Conservation (phyloP, 805 yeast genomes). For the Debaryomyces prosopidis region DNA sequence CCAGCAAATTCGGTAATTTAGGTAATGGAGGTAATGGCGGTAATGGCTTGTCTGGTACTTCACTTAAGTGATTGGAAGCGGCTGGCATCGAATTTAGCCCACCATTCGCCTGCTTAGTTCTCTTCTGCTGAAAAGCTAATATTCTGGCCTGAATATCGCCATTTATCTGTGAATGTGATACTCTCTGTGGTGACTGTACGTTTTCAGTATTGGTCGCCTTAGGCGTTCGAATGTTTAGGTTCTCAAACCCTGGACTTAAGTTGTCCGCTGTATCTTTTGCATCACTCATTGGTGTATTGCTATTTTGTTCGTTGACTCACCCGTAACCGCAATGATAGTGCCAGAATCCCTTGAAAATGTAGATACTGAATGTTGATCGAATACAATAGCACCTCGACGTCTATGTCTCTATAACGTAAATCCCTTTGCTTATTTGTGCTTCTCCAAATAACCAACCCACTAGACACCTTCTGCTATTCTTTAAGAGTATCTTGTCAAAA, state of each 20-base stretch:
- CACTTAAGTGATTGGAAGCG: not conserved
- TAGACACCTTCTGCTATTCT: no score
- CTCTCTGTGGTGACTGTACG: slow-evolving; percentile 11
- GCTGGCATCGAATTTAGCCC: not conserved
- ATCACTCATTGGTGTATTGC: slow-evolving; percentile 1
- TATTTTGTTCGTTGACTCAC: not conserved
- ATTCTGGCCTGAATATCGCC: slow-evolving; percentile 86
- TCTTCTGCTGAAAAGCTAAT: slow-evolving; percentile 81
- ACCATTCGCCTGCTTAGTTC: slow-evolving; percentile 33
- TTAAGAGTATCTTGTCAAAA: no score
- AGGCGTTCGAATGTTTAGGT: slow-evolving; percentile 1
- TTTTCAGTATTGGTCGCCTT: slow-evolving; percentile 1
- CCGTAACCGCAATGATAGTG: not conserved
- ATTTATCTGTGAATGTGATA: slow-evolving; percentile 36
- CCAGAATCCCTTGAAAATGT: not conserved
- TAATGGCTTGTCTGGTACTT: slow-evolving; percentile 18
- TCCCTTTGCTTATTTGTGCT: no score
- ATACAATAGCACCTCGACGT: not conserved
- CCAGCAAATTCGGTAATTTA: not conserved
- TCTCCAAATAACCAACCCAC: no score
- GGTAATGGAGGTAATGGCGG: slow-evolving; percentile 25
- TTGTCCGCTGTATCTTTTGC: slow-evolving; percentile 2
- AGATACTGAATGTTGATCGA: not conserved
- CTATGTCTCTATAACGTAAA: no score
- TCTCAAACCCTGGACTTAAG: slow-evolving; percentile 5